Base-by-base conservation (phyloP, 2,329 filamentous ascomycete species). In the Ophiosphaerella korrae region DNA sequence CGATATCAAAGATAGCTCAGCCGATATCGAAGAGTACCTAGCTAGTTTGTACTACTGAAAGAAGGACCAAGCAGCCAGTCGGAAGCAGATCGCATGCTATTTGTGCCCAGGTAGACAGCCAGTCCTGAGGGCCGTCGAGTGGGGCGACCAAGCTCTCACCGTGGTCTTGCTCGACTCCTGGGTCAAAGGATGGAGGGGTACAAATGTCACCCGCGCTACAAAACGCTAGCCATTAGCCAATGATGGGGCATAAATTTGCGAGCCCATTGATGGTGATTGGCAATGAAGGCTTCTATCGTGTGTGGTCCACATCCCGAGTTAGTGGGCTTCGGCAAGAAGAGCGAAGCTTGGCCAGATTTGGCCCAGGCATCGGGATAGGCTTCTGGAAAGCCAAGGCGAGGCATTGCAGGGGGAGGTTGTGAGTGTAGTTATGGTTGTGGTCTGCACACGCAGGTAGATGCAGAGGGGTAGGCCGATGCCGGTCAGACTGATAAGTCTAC, bases 211-310 rank as follows among this genome's bases (percentile, higher is more conserved):
- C 58, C 52, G 29, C 39, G 50, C 59, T 58, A 58, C 52, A 49
- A 37, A 41, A 46, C 37, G 46, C 48, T 63, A 58, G 55, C 38
- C 51, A 33, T 31, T 36, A 65, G 57, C 67, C 67, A 71, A 71
- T 71, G 49, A 53, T 35, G 47, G 34, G 36, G 37, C 39, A 31
- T 32, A 44, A 49, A 52, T 60, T 62, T 48, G 39, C 42, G 56
- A 58, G 58, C 48, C 57, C 42, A 52, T 32, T 42, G 38, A 40
- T 48, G 45, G 43, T 55, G 46, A 61, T 60, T 65, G 63, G 63
- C 37, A 36, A 39, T 35, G 39, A 24, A 37, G 38, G 13, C 32
- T 42, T 16, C 23, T 23, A 16, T 36, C 9, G 35, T 7, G 8
- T 21, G 14, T n/a, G 36, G 41, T 41, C 48, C 46, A 47, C 39